phyloP scores from a whole-genome alignment of 148 eudicot genomes.

The Chenopodium suecicum region DNA sequence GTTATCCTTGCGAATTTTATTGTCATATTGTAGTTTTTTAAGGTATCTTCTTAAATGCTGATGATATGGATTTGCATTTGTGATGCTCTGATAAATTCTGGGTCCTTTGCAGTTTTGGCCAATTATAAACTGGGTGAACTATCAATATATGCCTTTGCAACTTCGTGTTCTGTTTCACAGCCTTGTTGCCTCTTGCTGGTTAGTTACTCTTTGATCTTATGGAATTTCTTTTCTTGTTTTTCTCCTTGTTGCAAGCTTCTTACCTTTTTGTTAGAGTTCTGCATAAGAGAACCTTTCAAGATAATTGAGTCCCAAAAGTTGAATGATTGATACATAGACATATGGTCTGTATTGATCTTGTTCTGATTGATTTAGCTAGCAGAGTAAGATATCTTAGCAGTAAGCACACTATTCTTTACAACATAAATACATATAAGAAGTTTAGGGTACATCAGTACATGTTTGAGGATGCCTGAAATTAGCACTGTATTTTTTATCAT shows the following conservation, averaged over 20 bases:
- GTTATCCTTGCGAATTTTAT: neutral
- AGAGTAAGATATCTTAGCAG: neutral
- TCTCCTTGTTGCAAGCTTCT: neutral
- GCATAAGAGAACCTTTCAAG: too few relatives aligned
- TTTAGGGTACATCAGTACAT: too few relatives aligned
- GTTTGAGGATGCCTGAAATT: too few relatives aligned
- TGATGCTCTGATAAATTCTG: neutral
- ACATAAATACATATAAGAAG: too few relatives aligned
- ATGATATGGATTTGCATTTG: neutral
- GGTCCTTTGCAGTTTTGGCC: conserved; percentile 54
- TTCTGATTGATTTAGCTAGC: neutral
- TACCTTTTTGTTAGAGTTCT: neutral
- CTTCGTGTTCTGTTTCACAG: conserved; percentile 62
- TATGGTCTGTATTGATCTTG: neutral
- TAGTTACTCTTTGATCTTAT: conserved; percentile 10
- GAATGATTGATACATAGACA: neutral
- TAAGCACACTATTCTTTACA: neutral
- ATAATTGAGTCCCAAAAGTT: too few relatives aligned
- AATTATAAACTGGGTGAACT: conserved; percentile 56
- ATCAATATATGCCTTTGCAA: conserved; percentile 66
- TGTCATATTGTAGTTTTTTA: neutral
- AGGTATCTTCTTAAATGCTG: neutral
- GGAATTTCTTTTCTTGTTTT: neutral
- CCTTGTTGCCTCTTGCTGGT: conserved; percentile 61
- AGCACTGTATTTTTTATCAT: too few relatives aligned